Conservation (phyloP, 129 eudicot species). For the Smallanthus sonchifolius region DNA sequence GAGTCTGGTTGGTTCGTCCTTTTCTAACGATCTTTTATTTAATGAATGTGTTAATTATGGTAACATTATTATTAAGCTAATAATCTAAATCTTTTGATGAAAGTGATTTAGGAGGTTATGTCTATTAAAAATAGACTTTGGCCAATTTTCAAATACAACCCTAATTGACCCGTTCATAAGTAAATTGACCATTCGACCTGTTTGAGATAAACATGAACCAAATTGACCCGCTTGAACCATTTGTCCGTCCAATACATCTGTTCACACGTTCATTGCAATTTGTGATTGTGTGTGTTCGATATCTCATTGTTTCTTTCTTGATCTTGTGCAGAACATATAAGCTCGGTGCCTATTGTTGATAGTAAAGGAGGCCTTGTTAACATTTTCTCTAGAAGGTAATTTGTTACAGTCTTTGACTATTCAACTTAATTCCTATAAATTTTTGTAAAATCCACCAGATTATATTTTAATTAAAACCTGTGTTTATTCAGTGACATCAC, state of each 20-base stretch:
- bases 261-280: not conserved
- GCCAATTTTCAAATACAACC: not conserved
- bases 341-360: conserved; percentile 57
- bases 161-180: not conserved
- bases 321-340: conserved; percentile 40
- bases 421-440: not conserved
- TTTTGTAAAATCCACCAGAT: not conserved
- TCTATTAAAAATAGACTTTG: not conserved
- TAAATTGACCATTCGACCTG: not conserved
- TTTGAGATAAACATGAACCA: not conserved
- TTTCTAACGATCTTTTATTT: not conserved
- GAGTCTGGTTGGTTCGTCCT: not conserved
- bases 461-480: not conserved
- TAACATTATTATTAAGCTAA: not conserved
- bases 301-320: not conserved
- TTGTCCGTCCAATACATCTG: not conserved
- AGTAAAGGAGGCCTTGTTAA: conserved; percentile 37
- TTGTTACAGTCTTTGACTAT: not conserved
- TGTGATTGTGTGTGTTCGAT: not conserved
- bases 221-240: not conserved
- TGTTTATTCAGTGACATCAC: conserved; percentile 44
- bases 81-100: not conserved
- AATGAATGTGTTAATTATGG: not conserved
- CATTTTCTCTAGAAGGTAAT: conserved; percentile 54
- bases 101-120: not conserved